Evolutionary conservation across 768 basidiomycete species (phyloP).

Genomic region (Dacryopinax spathularia): DNA sequence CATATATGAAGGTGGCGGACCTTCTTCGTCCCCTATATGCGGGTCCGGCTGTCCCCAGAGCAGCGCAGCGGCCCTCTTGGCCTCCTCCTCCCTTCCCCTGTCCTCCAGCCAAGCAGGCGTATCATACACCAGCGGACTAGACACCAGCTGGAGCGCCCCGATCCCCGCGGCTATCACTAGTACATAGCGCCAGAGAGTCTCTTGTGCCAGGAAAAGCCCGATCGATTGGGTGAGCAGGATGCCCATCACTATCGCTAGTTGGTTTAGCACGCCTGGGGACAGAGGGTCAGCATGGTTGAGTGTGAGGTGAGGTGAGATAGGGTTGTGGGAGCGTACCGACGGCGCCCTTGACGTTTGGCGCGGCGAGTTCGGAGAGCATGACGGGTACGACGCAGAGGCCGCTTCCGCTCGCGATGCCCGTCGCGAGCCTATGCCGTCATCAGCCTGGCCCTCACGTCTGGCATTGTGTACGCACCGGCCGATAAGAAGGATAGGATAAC

Average conservation of each 20-base stretch:
- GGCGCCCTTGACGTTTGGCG: slow-evolving; percentile 55
- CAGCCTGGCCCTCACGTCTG: background rate
- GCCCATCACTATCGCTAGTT: slow-evolving; percentile 69
- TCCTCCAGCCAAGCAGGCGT: slow-evolving; percentile 54
- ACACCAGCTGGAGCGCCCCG: slow-evolving; percentile 42
- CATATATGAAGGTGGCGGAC: slow-evolving; percentile 32
- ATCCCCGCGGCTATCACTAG: slow-evolving; percentile 45
- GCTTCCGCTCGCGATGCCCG: slow-evolving; percentile 57
- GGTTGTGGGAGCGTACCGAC: slow-evolving; percentile 36
- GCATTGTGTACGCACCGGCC: slow-evolving; percentile 41
- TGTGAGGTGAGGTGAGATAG: background rate
- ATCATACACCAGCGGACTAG: slow-evolving; percentile 44
- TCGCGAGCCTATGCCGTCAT: slow-evolving; percentile 34
- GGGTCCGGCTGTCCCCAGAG: slow-evolving; percentile 39
- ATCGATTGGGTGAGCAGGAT: slow-evolving; percentile 75
- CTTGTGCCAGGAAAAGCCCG: slow-evolving; percentile 57
- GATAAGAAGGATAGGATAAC: slow-evolving; percentile 39
- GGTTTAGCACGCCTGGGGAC: slow-evolving; percentile 58
- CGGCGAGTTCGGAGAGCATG: slow-evolving; percentile 75
- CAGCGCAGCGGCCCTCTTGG: slow-evolving; percentile 30
- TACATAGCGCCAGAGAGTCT: slow-evolving; percentile 56
- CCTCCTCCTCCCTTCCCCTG: slow-evolving; percentile 37
- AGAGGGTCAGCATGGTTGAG: background rate
- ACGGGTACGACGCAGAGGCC: slow-evolving; percentile 71
- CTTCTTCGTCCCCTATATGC: slow-evolving; percentile 15